Base-by-base conservation (phyloP, 768 basidiomycete genomes). In the Crassisporium funariophilum region DNA sequence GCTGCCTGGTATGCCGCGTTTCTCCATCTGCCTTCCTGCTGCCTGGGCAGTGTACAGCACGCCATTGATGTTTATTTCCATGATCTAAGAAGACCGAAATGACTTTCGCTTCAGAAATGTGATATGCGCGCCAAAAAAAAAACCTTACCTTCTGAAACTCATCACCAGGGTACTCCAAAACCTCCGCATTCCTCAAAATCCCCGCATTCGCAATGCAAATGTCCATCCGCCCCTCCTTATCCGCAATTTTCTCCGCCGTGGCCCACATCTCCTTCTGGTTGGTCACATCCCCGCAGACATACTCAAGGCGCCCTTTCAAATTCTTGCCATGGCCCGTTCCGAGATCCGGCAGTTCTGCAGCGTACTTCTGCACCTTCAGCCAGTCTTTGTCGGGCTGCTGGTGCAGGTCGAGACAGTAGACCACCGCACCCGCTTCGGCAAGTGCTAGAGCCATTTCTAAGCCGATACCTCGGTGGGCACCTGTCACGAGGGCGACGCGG, bases 121-220 rank as follows among this genome's bases (percentile, higher is more conserved):
- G n/a, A n/a, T n/a, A n/a, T n/a, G n/a, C n/a, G 15, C 5, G 34
- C 7, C 21, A 34, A 38, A 20, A 6, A 9, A 15, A 34, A 19
- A 37, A 9, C 11, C 58, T 37, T 37, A 81, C 83, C 60, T 84
- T 76, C 49, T 72, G 64, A 52, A 83, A 86, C 41, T 81, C 71
- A 25, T 74, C 67, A 9, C 65, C 82, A 4, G 78, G 68, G 55
- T 82, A 84, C 23, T 84, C 78, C 56, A 84, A 58, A 44, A 80
- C 81, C 19, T 76, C 75, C 19, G 53, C 73, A 37, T 74, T 54
- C 2, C 66, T 67, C 54, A 83, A 54, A 36, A 87, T 77, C 7
- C 85, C 86, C 22, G 86, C 86, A 17, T 82, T 82, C 0, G 84
- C 84, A 39, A 86, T 61, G 50, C 83, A 84, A 13, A 82, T 67